phyloP scores from a whole-genome alignment of 345 rosid genomes.

The Theobroma cacao region DNA sequence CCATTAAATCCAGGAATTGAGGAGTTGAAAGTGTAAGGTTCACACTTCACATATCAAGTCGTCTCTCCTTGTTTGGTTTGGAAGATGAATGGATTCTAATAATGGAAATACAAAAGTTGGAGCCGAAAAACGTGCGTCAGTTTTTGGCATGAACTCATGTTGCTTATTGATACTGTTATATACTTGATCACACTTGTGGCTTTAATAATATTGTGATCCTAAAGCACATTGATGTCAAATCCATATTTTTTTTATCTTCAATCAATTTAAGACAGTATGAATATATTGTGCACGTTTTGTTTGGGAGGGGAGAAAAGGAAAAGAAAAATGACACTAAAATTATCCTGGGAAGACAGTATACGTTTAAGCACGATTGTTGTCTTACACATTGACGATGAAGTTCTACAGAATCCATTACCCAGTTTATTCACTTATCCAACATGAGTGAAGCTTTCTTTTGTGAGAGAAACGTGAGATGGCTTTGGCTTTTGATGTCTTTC shows the following conservation, averaged over 20 bases:
- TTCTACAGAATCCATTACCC: not conserved
- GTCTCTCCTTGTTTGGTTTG: not conserved
- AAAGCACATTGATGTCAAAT: not conserved
- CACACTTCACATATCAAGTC: not conserved
- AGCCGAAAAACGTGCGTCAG: not conserved
- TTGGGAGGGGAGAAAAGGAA: no score
- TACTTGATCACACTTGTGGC: not conserved
- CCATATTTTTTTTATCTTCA: not conserved
- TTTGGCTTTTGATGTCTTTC: not conserved
- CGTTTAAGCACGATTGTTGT: not conserved
- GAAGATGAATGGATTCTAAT: not conserved
- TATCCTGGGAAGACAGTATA: not conserved
- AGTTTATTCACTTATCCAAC: not conserved
- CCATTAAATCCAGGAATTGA: slow-evolving; percentile 51
- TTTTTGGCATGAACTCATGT: not conserved
- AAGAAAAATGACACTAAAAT: not conserved
- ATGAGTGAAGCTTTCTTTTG: not conserved
- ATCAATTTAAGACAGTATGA: not conserved
- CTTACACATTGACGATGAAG: not conserved
- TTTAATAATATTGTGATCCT: not conserved
- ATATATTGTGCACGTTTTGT: not conserved
- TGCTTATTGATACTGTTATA: not conserved
- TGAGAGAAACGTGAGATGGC: not conserved
- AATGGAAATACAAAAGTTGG: not conserved
- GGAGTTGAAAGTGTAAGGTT: slow-evolving; percentile 51